Base-by-base conservation (phyloP, 352 stramenopile species). In the Stephanocyclus meneghinianus region DNA sequence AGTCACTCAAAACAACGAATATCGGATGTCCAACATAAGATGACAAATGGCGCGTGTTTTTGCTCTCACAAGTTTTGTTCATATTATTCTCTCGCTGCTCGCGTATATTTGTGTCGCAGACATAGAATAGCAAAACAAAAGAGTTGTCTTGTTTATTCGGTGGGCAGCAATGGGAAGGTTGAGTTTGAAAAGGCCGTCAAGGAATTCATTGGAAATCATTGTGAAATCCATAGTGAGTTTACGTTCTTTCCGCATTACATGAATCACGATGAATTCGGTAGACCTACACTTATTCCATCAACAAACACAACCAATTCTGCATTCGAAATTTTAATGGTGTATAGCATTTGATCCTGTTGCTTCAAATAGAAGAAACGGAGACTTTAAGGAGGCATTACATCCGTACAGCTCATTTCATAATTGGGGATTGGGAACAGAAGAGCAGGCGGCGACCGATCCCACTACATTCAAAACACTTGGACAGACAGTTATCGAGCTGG, bases 101-200 rank as follows among this genome's bases (percentile, higher is more conserved):
- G 15, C 42, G 8, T 15, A 9, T 16, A 48, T 15, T 16, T 16
- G 15, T 48, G 42, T 16, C 42, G 15, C 42, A 16, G 42, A 65
- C 70, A 26, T 66, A 56, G 32, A n/a, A 68, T 74, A 32, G 26
- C 7, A 18, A 44, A 57, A 16, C 78, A 83, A 50, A 66, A 78
- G 16, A 69, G 84, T 48, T 91, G 86, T 45, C 50, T 90, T 7
- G 51, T 91, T 1, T 90, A 91, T 51, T 84, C 62, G 3, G 61
- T 91, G 26, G 86, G 83, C 0, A 69, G 13, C 10, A 89, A 87
- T 66, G 80, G 80, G 4, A 76, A 89, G 47, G 71, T 60, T 60
- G 55, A 75, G 1, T 91, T 91, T 67, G 86, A 91, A 80, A 64
- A 74, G 30, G 72, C 66, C 21, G 53, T 86, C 9, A 68, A 76